Percentiles rank a stretch among this genome's conserved stretches.
Evolutionary conservation across 2,329 filamentous ascomycete species (phyloP).

Genomic region (Cadophora malorum): DNA sequence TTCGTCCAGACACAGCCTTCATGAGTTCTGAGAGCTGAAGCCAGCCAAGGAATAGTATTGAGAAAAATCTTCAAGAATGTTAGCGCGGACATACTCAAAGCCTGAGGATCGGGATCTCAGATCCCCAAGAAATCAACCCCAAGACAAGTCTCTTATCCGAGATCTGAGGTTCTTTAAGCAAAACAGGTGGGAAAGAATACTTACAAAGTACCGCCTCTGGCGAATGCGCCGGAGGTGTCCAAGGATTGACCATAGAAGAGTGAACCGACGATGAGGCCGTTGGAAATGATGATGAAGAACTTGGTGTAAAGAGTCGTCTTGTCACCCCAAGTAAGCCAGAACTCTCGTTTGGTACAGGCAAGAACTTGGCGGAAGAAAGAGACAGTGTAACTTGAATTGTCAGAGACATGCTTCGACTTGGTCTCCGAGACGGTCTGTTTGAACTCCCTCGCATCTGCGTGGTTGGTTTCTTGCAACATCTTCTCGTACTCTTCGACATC

Average conservation of each 20-base stretch:
- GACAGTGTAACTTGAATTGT: constrained; percentile 78
- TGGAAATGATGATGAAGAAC: constrained; percentile 77
- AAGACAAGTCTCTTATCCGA: too few relatives aligned
- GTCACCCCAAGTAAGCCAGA: constrained; percentile 80
- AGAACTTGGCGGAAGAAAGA: constrained; percentile 75
- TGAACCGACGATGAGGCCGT: constrained; percentile 77
- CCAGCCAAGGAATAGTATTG: constrained; percentile 70
- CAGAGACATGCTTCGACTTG: constrained; percentile 71
- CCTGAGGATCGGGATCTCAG: too few relatives aligned
- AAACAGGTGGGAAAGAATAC: too few relatives aligned
- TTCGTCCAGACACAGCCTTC: constrained; percentile 74
- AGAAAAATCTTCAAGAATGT: constrained; percentile 58
- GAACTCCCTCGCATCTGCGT: constrained; percentile 68
- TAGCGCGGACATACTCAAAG: too few relatives aligned
- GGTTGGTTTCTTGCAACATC: constrained; percentile 61
- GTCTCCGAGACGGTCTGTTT: constrained; percentile 68
- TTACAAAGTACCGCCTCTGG: constrained; percentile 61
- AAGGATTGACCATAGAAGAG: constrained; percentile 74
- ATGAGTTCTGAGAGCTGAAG: constrained; percentile 80
- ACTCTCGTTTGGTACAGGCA: constrained; percentile 73
- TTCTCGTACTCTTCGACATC: constrained; percentile 68
- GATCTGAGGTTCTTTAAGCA: too few relatives aligned
- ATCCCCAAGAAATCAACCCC: too few relatives aligned
- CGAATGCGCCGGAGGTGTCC: constrained; percentile 66
- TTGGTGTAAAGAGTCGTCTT: constrained; percentile 79